Evolutionary conservation across 2,329 filamentous ascomycete species (phyloP), one percentile per base, ranked within the genome.

Genomic region (Stagonosporopsis rhizophila): DNA sequence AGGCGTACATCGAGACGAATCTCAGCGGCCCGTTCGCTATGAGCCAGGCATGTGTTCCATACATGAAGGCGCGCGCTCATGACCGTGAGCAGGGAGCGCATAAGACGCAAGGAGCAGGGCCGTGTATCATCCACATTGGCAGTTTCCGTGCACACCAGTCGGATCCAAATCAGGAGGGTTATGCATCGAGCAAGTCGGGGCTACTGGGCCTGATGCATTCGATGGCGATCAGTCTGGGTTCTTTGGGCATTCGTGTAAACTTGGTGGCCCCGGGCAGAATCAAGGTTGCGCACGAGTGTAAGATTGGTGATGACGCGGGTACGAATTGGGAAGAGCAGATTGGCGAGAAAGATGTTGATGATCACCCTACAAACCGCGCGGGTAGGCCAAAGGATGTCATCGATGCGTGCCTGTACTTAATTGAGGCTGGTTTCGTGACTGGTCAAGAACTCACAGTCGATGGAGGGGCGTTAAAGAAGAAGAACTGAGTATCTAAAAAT

Each of bases 181-280:
- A 83, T 64, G 81, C 80, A 17, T 75, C 81, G 0, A 82, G 79
- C 11, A 85, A 84, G 68, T 79, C 81, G 3, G 82, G 81, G 0
- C 68, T 84, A 44, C 66, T 83, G 11, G 82, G 82, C 0, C 60
- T 84, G 55, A 81, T 79, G 68, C 81, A 83, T 59, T 78, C 77
- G 25, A 78, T 83, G 79, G 77, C 80, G 12, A 79, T 81, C 30
- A 79, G 77, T 45, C 67, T 83, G 28, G 76, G 75, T 5, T 67
- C 71, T 23, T 69, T 78, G 27, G 76, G 78, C 2, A 77, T 84
- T 34, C 72, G 80, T 2, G 79, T 81, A 25, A 84, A 83, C 55
- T 62, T 78, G n/a, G 73, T 82, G 28, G 76, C 79, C 5, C 80
- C 80, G 0, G 80, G 80, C 2, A 69, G 79, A 45, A 78, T 81